Base-by-base conservation (phyloP, 768 basidiomycete genomes). In the Zangia roseola region DNA sequence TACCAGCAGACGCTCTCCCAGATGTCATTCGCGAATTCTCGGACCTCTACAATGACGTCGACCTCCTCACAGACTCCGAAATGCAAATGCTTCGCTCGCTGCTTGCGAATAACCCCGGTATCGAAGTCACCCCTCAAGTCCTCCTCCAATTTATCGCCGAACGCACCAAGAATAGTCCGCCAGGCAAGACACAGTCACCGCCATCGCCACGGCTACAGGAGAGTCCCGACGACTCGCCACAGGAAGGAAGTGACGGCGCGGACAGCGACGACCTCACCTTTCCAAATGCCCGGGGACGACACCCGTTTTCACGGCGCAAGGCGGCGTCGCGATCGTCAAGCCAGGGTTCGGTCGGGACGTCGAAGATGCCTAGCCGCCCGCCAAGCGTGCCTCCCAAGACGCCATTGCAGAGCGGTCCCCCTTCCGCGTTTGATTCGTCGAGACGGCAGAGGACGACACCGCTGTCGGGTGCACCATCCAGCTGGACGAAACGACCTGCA, bases 371-470 rank as follows among this genome's bases (percentile, higher is more conserved):
- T 0, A 82, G 81, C 57, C 73, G 83, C 4, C 77, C 81, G 9
- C 72, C 81, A 7, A 83, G 80, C 6, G 75, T 75, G 41, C 82
- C 84, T 9, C 86, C 85, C 9, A 71, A 70, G 53, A 77, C 80
- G 5, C 76, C 75, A 33, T 45, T 53, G 57, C 67, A 67, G 35
- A 63, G 74, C 33, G 67, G 76, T 28, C 57, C 55, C 1, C 56
- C 66, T 1, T 88, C 87, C 0, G 81, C 81, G 4, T 86, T 91
- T 54, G 89, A 91, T 57, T 74, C 79, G 0, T 78, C 84, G 39
- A 75, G 78, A 25, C 71, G 90, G 50, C 88, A 89, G 61, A 79
- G 90, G 17, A 76, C 86, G 9, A 82, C 82, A 0, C 90, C 88
- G 0, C 69, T 90, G 2, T 71, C 65, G 45, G 71, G 65, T 23